Percentiles rank a stretch among this genome's conserved stretches.
Evolutionary conservation across 1,284 basidiomycete species (phyloP).

Genomic region (Leccinum solheimii): DNA sequence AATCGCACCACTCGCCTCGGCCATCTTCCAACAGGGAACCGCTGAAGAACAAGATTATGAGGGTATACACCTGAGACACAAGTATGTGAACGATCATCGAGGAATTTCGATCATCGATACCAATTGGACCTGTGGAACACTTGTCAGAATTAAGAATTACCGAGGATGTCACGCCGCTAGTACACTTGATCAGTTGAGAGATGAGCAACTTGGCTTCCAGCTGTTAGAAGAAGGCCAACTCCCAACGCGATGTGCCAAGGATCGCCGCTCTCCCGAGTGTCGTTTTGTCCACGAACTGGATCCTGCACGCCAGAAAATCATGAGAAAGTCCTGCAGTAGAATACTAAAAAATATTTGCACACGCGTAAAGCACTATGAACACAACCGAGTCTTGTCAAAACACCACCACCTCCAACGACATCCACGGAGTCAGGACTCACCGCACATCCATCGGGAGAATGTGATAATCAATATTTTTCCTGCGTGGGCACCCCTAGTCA

Average conservation of each 20-base stretch:
- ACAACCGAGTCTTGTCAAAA: background rate
- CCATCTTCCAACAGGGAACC: conserved; percentile 77
- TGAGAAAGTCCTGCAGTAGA: background rate
- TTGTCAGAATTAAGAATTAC: background rate
- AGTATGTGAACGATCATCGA: background rate
- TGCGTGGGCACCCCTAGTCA: conserved; percentile 26
- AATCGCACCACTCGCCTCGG: conserved; percentile 51
- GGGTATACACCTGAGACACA: conserved; percentile 58
- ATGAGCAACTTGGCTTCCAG: conserved; percentile 48
- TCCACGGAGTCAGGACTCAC: conserved; percentile 58
- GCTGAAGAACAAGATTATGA: conserved; percentile 70
- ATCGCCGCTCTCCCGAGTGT: conserved; percentile 68
- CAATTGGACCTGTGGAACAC: conserved; percentile 46
- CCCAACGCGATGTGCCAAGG: conserved; percentile 43
- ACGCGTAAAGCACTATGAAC: conserved; percentile 57
- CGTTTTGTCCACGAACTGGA: conserved; percentile 54
- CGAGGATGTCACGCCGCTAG: background rate
- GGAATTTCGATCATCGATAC: conserved; percentile 34
- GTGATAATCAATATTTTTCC: conserved; percentile 61
- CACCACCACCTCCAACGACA: conserved; percentile 20
- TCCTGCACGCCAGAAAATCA: conserved; percentile 33
- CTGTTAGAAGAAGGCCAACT: conserved; percentile 1
- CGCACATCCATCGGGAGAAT: conserved; percentile 68
- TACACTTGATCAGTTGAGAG: conserved; percentile 47
- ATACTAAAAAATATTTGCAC: conserved; percentile 1